Conservation (phyloP, 2,329 filamentous ascomycete genomes). For the Xylaria sp. region DNA sequence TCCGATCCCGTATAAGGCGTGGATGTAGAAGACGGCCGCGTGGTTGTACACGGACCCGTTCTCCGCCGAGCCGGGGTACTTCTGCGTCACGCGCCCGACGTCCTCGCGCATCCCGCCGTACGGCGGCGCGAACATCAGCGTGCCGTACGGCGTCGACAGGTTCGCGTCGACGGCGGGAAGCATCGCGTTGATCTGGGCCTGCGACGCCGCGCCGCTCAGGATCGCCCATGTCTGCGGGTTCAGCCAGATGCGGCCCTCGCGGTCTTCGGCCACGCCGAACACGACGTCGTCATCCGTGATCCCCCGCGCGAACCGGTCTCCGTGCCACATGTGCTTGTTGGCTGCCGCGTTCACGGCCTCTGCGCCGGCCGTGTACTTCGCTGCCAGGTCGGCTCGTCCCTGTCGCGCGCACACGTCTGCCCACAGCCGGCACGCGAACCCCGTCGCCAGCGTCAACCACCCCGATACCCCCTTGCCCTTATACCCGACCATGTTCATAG, state of each 20-base stretch:
- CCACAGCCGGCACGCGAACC: conserved; percentile 63
- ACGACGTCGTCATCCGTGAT: conserved; percentile 65
- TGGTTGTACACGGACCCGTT: conserved; percentile 69
- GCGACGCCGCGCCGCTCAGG: conserved; percentile 60
- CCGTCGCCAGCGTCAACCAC: conserved; percentile 67
- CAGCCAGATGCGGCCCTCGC: conserved; percentile 67
- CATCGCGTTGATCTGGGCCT: conserved; percentile 56
- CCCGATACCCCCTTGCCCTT: conserved; percentile 67
- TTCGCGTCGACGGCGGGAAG: conserved; percentile 61
- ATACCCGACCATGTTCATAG: conserved; percentile 71
- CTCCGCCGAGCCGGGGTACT: conserved; percentile 66
- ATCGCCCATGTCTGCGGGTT: conserved; percentile 68
- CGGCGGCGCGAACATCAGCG: conserved; percentile 65
- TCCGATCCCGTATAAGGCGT: conserved; percentile 62
- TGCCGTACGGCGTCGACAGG: conserved; percentile 63
- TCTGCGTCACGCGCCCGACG: conserved; percentile 67
- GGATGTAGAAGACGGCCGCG: conserved; percentile 64
- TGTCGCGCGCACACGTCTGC: conserved; percentile 61
- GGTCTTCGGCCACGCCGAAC: conserved; percentile 62
- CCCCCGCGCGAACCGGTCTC: conserved; percentile 66
- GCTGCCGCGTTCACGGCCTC: conserved; percentile 60
- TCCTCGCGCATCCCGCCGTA: conserved; percentile 67
- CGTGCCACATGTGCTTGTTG: conserved; percentile 65
- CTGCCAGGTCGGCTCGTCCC: conserved; percentile 54
- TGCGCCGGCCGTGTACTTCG: conserved; percentile 57